Conservation (phyloP, 176 grass and related monocot genomes). For the Juncus inflexus region DNA sequence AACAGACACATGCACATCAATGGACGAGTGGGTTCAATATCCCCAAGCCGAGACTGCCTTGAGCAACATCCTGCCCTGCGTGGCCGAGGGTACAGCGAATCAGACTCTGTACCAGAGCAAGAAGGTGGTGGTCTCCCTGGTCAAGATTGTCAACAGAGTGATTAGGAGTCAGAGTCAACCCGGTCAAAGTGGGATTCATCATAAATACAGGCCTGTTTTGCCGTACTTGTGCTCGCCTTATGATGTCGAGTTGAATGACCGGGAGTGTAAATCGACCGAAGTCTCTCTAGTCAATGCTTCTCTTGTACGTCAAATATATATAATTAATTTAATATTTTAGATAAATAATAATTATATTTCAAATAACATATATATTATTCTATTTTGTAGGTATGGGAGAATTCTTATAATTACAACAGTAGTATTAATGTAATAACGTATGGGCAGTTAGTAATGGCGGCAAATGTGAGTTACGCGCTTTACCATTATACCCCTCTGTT, state of each 20-base stretch:
- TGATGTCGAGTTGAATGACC: slow-evolving; percentile 47
- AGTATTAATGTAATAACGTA: slow-evolving; percentile 50
- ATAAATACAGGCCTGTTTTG: slow-evolving; percentile 41
- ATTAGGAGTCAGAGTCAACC: slow-evolving; percentile 33
- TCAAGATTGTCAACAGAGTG: slow-evolving; percentile 63
- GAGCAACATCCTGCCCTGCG: slow-evolving; percentile 84
- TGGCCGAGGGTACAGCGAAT: slow-evolving; percentile 76
- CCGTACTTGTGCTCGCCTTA: slow-evolving; percentile 89
- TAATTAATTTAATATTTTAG: no score
- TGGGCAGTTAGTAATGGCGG: slow-evolving; percentile 48
- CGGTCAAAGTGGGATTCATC: slow-evolving; percentile 2
- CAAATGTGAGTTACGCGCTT: slow-evolving; percentile 79
- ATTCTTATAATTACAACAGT: slow-evolving; percentile 38
- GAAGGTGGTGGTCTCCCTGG: slow-evolving; percentile 60
- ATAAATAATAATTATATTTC: no score
- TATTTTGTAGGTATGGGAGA: slow-evolving; percentile 60
- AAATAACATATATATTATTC: no score
- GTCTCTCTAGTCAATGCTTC: slow-evolving; percentile 68
- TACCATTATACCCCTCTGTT: slow-evolving; percentile 67
- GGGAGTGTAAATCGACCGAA: slow-evolving; percentile 53
- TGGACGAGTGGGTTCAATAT: slow-evolving; percentile 80
- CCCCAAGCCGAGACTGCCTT: slow-evolving; percentile 84
- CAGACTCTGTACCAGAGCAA: slow-evolving; percentile 88
- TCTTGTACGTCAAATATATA: slow-evolving; percentile 34
- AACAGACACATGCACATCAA: slow-evolving; percentile 71